Evolutionary conservation across 2,329 filamentous ascomycete genomes (phyloP).

Genomic region (Hymenoscyphus infarciens): DNA sequence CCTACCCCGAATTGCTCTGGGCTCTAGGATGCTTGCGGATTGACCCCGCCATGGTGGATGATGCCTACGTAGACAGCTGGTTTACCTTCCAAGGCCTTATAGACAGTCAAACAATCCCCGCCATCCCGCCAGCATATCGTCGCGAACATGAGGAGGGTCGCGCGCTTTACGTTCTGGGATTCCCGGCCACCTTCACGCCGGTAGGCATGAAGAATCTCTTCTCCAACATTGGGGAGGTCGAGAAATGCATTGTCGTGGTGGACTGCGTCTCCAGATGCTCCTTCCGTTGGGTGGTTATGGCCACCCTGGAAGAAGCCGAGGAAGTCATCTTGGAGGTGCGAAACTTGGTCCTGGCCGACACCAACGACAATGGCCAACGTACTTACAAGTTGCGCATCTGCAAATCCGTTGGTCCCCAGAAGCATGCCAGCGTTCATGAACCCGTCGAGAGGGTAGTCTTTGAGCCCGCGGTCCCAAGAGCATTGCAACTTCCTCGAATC

Average conservation of each 20-base stretch:
- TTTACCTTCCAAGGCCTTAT: not conserved
- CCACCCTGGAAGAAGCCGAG: conserved; percentile 19
- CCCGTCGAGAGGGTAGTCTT: not conserved
- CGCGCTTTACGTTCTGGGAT: conserved; percentile 24
- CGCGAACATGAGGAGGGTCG: conserved; percentile 19
- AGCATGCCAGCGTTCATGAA: conserved; percentile 5
- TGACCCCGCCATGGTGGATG: not conserved
- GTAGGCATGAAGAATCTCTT: conserved; percentile 18
- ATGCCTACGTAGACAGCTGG: not conserved
- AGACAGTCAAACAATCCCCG: conserved; percentile 16
- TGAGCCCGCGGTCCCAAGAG: not conserved
- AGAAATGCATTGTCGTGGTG: conserved; percentile 21
- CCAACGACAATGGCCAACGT: not conserved
- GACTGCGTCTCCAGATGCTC: conserved; percentile 19
- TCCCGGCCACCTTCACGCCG: conserved; percentile 17
- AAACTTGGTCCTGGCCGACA: not conserved
- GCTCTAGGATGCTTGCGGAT: not conserved
- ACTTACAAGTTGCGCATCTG: conserved; percentile 9
- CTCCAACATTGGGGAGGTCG: conserved; percentile 18
- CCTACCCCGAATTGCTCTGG: not conserved
- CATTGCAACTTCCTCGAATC: not conserved
- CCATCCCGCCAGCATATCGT: conserved; percentile 22
- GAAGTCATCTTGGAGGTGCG: conserved; percentile 1
- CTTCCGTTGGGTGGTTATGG: conserved; percentile 30
- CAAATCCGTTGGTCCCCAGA: conserved; percentile 11